Conservation (phyloP, 2,329 filamentous ascomycete species). For the Albifimbria verrucaria region DNA sequence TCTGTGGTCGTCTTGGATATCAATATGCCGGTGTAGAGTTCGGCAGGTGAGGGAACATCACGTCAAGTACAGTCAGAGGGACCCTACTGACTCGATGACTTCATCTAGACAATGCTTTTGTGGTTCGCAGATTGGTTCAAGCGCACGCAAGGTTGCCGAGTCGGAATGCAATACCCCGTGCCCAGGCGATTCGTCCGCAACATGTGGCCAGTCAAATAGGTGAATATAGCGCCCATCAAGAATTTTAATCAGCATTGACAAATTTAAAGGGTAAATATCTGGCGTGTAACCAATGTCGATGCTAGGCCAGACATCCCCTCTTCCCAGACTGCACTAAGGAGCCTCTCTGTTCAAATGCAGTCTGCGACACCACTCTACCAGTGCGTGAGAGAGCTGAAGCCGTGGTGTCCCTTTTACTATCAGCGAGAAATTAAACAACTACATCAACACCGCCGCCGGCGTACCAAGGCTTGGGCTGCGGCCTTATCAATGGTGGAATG, state of each 20-base stretch:
- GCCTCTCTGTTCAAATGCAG: constrained; percentile 27
- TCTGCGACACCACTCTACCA: constrained; percentile 24
- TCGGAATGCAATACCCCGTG: neutral
- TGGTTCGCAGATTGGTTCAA: neutral
- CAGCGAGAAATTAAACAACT: constrained; percentile 28
- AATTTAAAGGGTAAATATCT: neutral
- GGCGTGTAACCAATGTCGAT: neutral
- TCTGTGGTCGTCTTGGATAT: neutral
- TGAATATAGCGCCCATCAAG: neutral
- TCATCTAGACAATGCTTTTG: neutral
- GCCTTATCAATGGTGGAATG: constrained; percentile 59
- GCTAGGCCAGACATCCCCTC: neutral
- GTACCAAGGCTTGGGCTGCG: constrained; percentile 54
- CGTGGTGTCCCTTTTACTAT: constrained; percentile 27
- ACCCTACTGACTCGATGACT: neutral
- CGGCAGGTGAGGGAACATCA: neutral
- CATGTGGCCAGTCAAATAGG: neutral
- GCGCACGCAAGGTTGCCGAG: neutral
- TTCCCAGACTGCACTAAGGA: constrained; percentile 30
- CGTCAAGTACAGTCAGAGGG: neutral
- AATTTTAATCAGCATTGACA: neutral
- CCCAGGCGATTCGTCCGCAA: neutral
- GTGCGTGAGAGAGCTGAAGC: constrained; percentile 21
- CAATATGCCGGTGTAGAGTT: neutral
- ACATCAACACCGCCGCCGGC: constrained; percentile 34